Percentiles rank a stretch among this genome's conserved stretches.
phyloP scores from a whole-genome alignment of 768 basidiomycete genomes.

The Glaciozyma martinii region DNA sequence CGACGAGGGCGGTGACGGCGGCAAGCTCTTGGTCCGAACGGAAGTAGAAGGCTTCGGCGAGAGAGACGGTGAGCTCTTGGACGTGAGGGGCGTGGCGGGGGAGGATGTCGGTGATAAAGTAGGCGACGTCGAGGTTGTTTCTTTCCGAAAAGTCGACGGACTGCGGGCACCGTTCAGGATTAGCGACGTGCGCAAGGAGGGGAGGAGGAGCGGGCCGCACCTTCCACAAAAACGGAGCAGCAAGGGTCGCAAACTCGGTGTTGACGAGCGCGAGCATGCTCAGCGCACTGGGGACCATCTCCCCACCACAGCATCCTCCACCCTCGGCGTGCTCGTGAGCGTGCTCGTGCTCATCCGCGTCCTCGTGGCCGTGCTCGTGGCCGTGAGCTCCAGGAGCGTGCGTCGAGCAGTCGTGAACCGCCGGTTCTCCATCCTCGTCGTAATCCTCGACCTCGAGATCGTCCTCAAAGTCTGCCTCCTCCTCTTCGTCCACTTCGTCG shows the following conservation, averaged over 20 bases:
- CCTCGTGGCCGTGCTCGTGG: not conserved
- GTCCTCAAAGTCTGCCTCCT: not conserved
- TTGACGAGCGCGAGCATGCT: not conserved
- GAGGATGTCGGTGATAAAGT: slow-evolving; percentile 6
- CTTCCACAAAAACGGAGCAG: slow-evolving; percentile 1
- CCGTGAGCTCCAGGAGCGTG: not conserved
- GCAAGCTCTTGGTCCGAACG: not conserved
- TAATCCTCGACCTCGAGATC: not conserved
- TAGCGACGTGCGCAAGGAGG: too few relatives aligned
- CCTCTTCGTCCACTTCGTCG: slow-evolving; percentile 44
- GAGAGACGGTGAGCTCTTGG: not conserved
- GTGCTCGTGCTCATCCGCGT: not conserved
- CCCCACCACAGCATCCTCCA: not conserved
- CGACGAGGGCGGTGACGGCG: not conserved
- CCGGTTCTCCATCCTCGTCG: not conserved
- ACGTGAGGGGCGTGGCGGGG: slow-evolving; percentile 6
- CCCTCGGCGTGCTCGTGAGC: not conserved
- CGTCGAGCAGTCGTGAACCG: not conserved
- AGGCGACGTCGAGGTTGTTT: not conserved
- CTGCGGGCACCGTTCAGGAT: not conserved
- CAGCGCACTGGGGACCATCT: not conserved
- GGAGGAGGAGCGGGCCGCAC: not conserved
- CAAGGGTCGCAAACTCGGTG: not conserved
- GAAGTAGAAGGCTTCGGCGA: not conserved
- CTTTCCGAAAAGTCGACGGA: not conserved